Evolutionary conservation across 441 rosid genomes (phyloP).

Genomic region (Arabidopsis lyrata): DNA sequence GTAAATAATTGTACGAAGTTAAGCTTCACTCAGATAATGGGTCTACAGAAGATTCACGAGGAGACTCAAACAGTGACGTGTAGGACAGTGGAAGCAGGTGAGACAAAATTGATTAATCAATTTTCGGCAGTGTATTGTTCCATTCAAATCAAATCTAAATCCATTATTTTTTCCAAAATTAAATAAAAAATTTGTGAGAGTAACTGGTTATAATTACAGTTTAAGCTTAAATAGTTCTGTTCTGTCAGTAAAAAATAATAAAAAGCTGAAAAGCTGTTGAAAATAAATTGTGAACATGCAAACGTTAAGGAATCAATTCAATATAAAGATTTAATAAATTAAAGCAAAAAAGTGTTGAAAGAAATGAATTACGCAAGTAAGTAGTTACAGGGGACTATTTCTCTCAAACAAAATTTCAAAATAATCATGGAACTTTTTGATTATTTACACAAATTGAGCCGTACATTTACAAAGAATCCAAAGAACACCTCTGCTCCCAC

Average conservation of each 20-base stretch:
- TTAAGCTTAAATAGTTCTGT: conserved; percentile 13
- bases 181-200: neutral
- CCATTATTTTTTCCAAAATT: conserved; percentile 9
- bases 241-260: conserved; percentile 17
- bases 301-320: conserved; percentile 36
- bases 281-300: conserved; percentile 43
- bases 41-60: conserved; percentile 43
- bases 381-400: conserved; percentile 14
- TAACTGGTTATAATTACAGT: neutral
- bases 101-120: conserved; percentile 48
- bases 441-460: conserved; percentile 47
- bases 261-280: conserved; percentile 41
- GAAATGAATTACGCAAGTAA: conserved; percentile 41
- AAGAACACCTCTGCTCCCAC: conserved; percentile 34
- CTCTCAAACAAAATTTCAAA: conserved; percentile 6
- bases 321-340: neutral
- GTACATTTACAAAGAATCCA: conserved; percentile 47
- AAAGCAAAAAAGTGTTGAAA: conserved; percentile 33
- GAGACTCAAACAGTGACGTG: conserved; percentile 41
- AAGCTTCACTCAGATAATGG: conserved; percentile 37
- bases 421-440: conserved; percentile 30
- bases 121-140: conserved; percentile 41
- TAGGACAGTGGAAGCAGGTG: conserved; percentile 43
- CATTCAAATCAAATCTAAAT: conserved; percentile 37
- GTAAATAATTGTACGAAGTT: conserved; percentile 41